Conservation (phyloP, 768 basidiomycete species). For the Ramaria sp. region DNA sequence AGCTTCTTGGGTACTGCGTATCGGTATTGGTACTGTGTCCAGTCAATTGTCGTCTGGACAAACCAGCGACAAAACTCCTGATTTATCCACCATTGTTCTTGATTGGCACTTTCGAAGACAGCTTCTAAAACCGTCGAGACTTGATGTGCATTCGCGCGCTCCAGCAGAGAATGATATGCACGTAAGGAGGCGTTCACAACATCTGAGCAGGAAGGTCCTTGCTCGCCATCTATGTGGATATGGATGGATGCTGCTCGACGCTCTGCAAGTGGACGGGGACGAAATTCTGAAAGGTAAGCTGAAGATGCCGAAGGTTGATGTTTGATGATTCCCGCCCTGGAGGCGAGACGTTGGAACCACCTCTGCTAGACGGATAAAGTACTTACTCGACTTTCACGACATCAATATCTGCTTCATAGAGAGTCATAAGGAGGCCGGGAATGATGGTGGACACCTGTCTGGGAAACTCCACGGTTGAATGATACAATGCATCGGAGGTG, state of each 20-base stretch:
- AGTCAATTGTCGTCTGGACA: slow-evolving; percentile 65
- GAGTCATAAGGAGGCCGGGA: slow-evolving; percentile 55
- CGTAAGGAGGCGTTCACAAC: slow-evolving; percentile 67
- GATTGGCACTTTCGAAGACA: slow-evolving; percentile 57
- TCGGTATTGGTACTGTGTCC: slow-evolving; percentile 89
- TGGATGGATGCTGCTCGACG: slow-evolving; percentile 85
- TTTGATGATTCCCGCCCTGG: slow-evolving; percentile 51
- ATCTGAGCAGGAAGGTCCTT: slow-evolving; percentile 64
- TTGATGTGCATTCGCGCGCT: slow-evolving; percentile 69
- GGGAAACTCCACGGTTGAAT: slow-evolving; percentile 60
- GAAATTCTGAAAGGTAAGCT: slow-evolving; percentile 76
- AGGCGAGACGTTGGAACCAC: slow-evolving; percentile 8
- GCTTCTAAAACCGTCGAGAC: slow-evolving; percentile 63
- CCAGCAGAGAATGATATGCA: slow-evolving; percentile 59
- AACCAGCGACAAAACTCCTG: slow-evolving; percentile 75
- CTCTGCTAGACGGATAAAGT: neutral
- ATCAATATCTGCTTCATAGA: slow-evolving; percentile 51
- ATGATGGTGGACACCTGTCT: slow-evolving; percentile 62
- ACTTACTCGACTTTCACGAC: slow-evolving; percentile 62
- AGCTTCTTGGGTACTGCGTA: slow-evolving; percentile 81
- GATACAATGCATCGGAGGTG: slow-evolving; percentile 76
- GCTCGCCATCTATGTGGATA: slow-evolving; percentile 78
- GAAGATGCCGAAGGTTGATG: slow-evolving; percentile 51
- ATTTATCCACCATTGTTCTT: slow-evolving; percentile 52
- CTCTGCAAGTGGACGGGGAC: slow-evolving; percentile 67